Conservation (phyloP, 2,329 filamentous ascomycete genomes). For the Talaromyces sp. region DNA sequence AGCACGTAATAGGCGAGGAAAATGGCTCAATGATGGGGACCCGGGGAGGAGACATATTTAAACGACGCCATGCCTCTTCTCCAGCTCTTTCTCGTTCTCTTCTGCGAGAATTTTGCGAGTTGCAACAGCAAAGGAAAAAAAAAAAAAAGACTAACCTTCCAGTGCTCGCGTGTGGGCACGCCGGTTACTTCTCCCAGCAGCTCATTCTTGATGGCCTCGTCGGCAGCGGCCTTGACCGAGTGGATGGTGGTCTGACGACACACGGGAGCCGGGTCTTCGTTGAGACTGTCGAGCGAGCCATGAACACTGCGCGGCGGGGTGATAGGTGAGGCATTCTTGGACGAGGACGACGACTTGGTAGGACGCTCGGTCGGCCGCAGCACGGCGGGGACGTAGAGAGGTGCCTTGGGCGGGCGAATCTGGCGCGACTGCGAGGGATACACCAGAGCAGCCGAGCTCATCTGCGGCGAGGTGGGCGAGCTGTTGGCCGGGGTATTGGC, state of each 20-base stretch:
- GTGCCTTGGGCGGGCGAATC: conserved; percentile 54
- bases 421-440: conserved; percentile 47
- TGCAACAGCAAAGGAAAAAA: background rate
- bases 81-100: background rate
- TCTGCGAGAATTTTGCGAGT: background rate
- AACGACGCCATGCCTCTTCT: background rate
- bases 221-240: conserved; percentile 33
- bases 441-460: conserved; percentile 29
- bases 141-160: conserved; percentile 50
- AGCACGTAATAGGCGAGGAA: conserved; percentile 13
- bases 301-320: conserved; percentile 51
- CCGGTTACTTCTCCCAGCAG: conserved; percentile 54
- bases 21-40: conserved; percentile 10
- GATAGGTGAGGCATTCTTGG: conserved; percentile 35
- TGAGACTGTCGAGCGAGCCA: conserved; percentile 48
- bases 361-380: conserved; percentile 54
- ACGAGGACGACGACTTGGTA: background rate
- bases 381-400: conserved; percentile 59
- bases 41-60: conserved; percentile 1
- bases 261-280: conserved; percentile 28
- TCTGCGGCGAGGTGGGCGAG: conserved; percentile 49
- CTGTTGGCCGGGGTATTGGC: conserved; percentile 49
- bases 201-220: conserved; percentile 46
- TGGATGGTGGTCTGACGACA: conserved; percentile 37
- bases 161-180: conserved; percentile 57